Evolutionary conservation across 495 filamentous ascomycete species (phyloP), one percentile per base, ranked within the genome.

Genomic region (Penicillium robsamsonii): DNA sequence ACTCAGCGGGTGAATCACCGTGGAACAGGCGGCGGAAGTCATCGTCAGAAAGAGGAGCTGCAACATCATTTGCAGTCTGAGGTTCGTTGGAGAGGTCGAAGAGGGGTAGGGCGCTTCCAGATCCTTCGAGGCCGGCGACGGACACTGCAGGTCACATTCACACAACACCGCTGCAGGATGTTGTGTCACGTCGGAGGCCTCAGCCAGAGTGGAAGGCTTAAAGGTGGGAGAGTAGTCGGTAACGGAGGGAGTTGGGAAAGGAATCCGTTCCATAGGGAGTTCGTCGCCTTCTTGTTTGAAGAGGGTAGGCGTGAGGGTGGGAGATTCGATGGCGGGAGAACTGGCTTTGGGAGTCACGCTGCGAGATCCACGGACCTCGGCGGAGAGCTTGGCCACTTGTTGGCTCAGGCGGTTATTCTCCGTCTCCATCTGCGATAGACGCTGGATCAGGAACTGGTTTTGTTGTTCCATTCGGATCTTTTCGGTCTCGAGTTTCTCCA

Each of bases 91-190:
- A 66, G 75, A 81, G 71, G 71, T 81, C 71, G 71, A 82, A 78
- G 69, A 80, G 74, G 67, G 76, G 69, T 75, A 81, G 65, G 70
- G 80, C 72, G 72, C 70, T 71, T 69, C 71, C 78, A 59, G 67
- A 66, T 73, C 74, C 79, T 72, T 83, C 82, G 86, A 81, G 76
- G 78, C 80, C 77, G 74, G 79, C 83, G 86, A 92, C 86, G 84
- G 94, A 97, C 94, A 98, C 94, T 87, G 94, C 94, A 96, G 94
- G 94, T 93, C 94, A 81, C 90, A 97, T 93, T 93, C 94, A 81
- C 90, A 97, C 93, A 97, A 96, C 92, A 96, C 86, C 91, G 82
- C 93, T 81, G 94, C 94, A 96, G 94, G 90, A 96, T 96, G 93
- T 96, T 96, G 93, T 97, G 92, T 92, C 94, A 82, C 75, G 81